Evolutionary conservation across 75 land plant species (phyloP).

Genomic region (Azolla pinnata): DNA sequence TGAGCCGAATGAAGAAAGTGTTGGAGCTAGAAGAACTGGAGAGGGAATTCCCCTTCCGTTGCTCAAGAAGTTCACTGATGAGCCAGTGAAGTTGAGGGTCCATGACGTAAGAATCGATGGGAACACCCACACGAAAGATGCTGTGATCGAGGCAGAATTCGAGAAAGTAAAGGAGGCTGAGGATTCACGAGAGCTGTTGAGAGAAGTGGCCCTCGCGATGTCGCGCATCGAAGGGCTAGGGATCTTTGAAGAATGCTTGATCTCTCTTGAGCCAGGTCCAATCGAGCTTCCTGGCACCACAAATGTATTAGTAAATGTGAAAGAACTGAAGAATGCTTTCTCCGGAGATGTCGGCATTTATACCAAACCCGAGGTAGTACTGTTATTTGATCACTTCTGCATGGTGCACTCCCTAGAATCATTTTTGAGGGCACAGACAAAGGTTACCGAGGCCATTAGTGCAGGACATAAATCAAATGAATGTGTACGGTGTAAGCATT

Average conservation of each 20-base stretch:
- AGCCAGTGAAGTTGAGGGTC: conserved; percentile 45
- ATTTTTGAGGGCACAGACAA: too few relatives aligned
- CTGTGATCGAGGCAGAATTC: conserved; percentile 63
- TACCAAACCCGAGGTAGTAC: conserved; percentile 82
- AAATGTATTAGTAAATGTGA: conserved; percentile 70
- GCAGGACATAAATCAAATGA: too few relatives aligned
- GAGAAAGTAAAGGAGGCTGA: conserved; percentile 34
- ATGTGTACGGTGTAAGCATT: too few relatives aligned
- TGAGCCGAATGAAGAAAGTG: too few relatives aligned
- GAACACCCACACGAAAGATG: conserved; percentile 64
- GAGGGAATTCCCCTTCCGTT: conserved; percentile 17
- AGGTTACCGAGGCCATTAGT: too few relatives aligned
- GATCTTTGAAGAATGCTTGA: conserved; percentile 55
- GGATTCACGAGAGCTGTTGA: conserved; percentile 68
- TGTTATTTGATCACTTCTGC: too few relatives aligned
- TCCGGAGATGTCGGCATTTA: conserved; percentile 62
- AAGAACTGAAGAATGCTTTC: conserved; percentile 41
- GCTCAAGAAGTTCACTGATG: conserved; percentile 39
- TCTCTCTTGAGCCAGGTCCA: conserved; percentile 79
- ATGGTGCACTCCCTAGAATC: too few relatives aligned
- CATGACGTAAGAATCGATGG: conserved; percentile 77
- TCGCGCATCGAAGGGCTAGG: conserved; percentile 42
- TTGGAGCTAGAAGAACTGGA: too few relatives aligned
- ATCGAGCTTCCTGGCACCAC: conserved; percentile 88
- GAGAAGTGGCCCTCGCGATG: conserved; percentile 45